Conservation (phyloP, 2,329 filamentous ascomycete genomes). For the Falciphora oryzae region DNA sequence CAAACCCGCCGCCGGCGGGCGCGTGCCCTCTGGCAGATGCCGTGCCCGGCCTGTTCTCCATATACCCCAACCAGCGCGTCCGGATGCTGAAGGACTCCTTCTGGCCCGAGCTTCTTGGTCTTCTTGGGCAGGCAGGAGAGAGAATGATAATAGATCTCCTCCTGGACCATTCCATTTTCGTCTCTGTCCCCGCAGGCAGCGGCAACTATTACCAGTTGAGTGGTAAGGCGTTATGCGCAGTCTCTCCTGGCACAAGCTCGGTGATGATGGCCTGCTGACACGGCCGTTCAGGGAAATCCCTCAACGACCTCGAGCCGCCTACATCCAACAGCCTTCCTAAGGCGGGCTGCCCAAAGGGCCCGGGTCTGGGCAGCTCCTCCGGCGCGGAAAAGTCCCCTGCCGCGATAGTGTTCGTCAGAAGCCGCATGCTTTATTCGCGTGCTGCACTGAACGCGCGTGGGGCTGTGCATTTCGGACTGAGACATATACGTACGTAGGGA, state of each 20-base stretch:
- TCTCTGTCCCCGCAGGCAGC: constrained; percentile 49
- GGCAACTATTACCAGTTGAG: constrained; percentile 74
- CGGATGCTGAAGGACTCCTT: constrained; percentile 59
- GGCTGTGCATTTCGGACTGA: constrained; percentile 65
- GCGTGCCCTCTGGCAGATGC: constrained; percentile 8
- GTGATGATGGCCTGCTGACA: neutral
- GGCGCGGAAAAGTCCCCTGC: constrained; percentile 33
- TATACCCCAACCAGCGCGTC: constrained; percentile 65
- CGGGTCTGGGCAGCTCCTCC: neutral
- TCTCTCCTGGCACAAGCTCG: neutral
- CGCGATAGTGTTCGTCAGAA: constrained; percentile 71
- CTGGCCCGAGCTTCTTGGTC: constrained; percentile 69
- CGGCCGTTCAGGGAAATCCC: constrained; percentile 9
- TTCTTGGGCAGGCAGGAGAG: constrained; percentile 72
- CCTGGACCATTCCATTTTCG: constrained; percentile 71
- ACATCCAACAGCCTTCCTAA: neutral
- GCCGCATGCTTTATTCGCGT: constrained; percentile 79
- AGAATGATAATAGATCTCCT: constrained; percentile 72
- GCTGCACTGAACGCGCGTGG: constrained; percentile 65
- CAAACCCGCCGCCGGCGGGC: constrained; percentile 16
- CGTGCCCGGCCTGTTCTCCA: constrained; percentile 61
- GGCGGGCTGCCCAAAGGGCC: neutral
- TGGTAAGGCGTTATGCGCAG: constrained; percentile 43
- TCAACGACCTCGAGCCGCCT: constrained; percentile 11
- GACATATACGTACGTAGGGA: constrained; percentile 67